These are phyloP conservation scores for Cyberlindnera lachancei DNA, from an alignment of 805 yeast species.

Conservation along the genomic window DNA sequence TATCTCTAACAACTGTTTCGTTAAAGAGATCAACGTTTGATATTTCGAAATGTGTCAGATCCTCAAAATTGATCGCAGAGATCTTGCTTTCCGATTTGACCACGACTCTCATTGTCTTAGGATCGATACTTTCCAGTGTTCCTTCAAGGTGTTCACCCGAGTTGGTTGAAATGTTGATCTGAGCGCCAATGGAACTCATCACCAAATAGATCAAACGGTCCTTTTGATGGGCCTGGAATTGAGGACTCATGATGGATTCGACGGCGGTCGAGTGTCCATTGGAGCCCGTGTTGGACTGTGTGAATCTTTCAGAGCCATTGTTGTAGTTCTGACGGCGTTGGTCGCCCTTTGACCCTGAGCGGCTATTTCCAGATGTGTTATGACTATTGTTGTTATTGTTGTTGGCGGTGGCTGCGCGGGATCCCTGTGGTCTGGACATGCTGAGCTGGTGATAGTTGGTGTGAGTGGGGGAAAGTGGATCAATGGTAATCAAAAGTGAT, in stretches of 20 bases:
- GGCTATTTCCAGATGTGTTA: too few relatives aligned
- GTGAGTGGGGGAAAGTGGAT: too few relatives aligned
- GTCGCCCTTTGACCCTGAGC: not conserved
- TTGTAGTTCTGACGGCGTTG: not conserved
- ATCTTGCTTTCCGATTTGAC: conserved; percentile 23
- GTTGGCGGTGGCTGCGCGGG: too few relatives aligned
- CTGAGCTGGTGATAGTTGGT: too few relatives aligned
- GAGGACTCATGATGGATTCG: conserved; percentile 16
- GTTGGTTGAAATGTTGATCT: conserved; percentile 49
- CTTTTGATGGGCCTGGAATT: conserved; percentile 25
- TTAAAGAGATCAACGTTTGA: conserved; percentile 24
- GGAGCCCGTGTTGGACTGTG: conserved; percentile 1
- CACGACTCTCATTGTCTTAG: conserved; percentile 28
- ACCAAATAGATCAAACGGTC: conserved; percentile 51
- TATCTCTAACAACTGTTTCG: conserved; percentile 6
- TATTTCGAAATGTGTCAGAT: conserved; percentile 35
- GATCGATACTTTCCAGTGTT: conserved; percentile 49
- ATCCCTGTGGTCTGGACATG: too few relatives aligned
- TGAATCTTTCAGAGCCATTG: not conserved
- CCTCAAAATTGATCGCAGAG: conserved; percentile 24
- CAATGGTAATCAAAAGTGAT: too few relatives aligned
- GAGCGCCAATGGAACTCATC: conserved; percentile 52
- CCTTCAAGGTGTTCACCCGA: conserved; percentile 60
- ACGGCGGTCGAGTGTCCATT: conserved; percentile 1
- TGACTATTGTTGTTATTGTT: too few relatives aligned